Percentiles rank a stretch among this genome's conserved stretches.
These are phyloP conservation scores for Actinidia polygama DNA, from an alignment of 179 eudicot genomes.

Conservation along the genomic window DNA sequence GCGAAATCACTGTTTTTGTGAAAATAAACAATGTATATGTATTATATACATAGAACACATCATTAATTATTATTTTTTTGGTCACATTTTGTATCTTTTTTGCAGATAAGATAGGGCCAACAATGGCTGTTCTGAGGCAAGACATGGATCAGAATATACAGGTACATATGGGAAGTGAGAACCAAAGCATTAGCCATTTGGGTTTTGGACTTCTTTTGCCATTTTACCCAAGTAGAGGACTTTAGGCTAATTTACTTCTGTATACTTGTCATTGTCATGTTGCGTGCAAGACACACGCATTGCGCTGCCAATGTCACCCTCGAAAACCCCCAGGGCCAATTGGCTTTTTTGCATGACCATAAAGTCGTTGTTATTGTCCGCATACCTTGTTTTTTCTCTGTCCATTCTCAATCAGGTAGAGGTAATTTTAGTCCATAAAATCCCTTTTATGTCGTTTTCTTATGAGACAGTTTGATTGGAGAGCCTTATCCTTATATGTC, in stretches of 20 bases:
- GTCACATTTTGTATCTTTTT: neutral
- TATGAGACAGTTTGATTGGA: neutral
- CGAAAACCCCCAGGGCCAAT: neutral
- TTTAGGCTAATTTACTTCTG: too few species aligned
- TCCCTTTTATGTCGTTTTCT: neutral
- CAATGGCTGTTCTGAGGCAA: slow-evolving; percentile 85
- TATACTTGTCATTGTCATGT: neutral
- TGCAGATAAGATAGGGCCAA: slow-evolving; percentile 96
- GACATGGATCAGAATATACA: slow-evolving; percentile 78
- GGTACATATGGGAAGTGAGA: slow-evolving; percentile 37
- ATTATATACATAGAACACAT: neutral
- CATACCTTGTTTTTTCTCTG: neutral
- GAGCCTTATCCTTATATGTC: too few species aligned
- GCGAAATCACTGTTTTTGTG: too few species aligned
- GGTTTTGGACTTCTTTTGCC: too few species aligned
- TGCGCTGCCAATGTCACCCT: slow-evolving; percentile 8
- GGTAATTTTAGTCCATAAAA: slow-evolving; percentile 3
- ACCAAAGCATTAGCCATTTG: neutral
- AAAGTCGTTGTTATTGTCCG: neutral
- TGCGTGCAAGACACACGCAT: slow-evolving; percentile 39
- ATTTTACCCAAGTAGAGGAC: too few species aligned
- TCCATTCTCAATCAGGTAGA: neutral
- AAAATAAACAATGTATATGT: neutral
- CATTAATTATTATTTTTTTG: neutral
- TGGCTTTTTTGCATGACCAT: neutral